Evolutionary conservation across 805 yeast genomes (phyloP), one percentile per base, ranked within the genome.

Genomic region (Candida ulmi): DNA sequence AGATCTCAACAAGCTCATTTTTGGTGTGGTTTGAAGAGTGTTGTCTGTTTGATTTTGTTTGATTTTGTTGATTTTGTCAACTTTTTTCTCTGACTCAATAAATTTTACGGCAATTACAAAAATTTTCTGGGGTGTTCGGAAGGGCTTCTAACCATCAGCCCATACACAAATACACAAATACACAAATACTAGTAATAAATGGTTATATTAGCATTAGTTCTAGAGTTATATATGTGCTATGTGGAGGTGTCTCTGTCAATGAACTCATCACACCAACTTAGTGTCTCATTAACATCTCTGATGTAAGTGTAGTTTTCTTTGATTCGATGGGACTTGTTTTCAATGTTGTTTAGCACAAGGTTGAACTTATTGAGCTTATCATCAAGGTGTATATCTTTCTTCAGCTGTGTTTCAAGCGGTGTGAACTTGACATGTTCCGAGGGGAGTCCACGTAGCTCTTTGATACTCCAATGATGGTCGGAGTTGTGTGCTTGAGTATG

Each of bases 181-280:
- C n/a, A n/a, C n/a, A n/a, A n/a, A n/a, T n/a, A n/a, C n/a, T n/a
- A n/a, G n/a, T n/a, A n/a, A n/a, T n/a, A n/a, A n/a, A n/a, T n/a
- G n/a, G n/a, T n/a, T n/a, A n/a, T n/a, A n/a, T n/a, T n/a, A n/a
- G n/a, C n/a, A n/a, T n/a, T n/a, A n/a, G 30, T 21, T 21, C 9
- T 21, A 7, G 24, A 9, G 24, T 21, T 21, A 6, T 7, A 21
- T 21, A 6, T 21, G 6, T 6, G 24, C 9, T 9, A 7, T 21
- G 24, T 21, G 24, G 24, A 7, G 24, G 24, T 21, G 24, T 41
- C 39, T 36, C 23, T 35, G 38, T 15, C n/a, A 6, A 27, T 28
- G 36, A 30, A 45, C 27, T 48, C 52, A 21, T 51, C 53, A 26
- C 45, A 39, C 54, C 55, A 50, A 5, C 43, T 35, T 38, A 50